A percentile compares a stretch with the other conserved stretches of the same genome.
Conservation (phyloP, 2,329 filamentous ascomycete genomes). For the Leptographium galeiforme region DNA sequence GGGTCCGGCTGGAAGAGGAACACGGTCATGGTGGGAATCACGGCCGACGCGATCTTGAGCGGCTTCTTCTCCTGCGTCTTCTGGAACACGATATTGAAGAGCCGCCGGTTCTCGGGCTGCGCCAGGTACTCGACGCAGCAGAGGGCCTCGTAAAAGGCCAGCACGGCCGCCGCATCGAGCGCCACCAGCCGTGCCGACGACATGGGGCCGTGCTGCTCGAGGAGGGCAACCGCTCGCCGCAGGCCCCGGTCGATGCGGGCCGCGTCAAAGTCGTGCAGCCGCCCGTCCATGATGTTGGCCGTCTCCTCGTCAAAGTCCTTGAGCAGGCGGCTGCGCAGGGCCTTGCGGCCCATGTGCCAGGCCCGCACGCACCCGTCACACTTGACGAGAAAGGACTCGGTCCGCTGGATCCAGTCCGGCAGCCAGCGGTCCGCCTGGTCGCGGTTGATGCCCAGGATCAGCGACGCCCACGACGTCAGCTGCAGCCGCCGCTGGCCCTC, state of each 20-base stretch:
- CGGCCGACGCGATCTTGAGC: conserved; percentile 59
- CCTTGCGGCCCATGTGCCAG: conserved; percentile 57
- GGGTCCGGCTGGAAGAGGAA: conserved; percentile 70
- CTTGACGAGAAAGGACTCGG: conserved; percentile 44
- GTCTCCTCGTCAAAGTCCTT: conserved; percentile 34
- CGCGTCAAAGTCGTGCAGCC: conserved; percentile 25
- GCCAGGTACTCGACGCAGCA: conserved; percentile 70
- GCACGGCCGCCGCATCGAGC: conserved; percentile 45
- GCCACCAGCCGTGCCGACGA: conserved; percentile 32
- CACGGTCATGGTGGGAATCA: conserved; percentile 67
- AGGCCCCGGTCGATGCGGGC: conserved; percentile 23
- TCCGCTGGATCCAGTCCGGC: conserved; percentile 41
- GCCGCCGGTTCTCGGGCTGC: conserved; percentile 31
- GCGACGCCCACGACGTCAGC: conserved; percentile 52
- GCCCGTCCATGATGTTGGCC: conserved; percentile 24
- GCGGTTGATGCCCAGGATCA: conserved; percentile 54
- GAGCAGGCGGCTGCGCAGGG: conserved; percentile 47
- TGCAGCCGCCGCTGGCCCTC: conserved; percentile 43
- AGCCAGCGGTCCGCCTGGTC: conserved; percentile 47
- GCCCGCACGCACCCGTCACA: conserved; percentile 61
- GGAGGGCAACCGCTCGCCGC: conserved; percentile 34
- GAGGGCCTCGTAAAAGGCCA: conserved; percentile 77
- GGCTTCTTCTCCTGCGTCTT: conserved; percentile 65
- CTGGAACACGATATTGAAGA: conserved; percentile 75
- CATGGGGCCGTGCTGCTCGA: conserved; percentile 32